phyloP scores from a whole-genome alignment of 371 early-diverging fungal genomes.

The Mucor sp. region DNA sequence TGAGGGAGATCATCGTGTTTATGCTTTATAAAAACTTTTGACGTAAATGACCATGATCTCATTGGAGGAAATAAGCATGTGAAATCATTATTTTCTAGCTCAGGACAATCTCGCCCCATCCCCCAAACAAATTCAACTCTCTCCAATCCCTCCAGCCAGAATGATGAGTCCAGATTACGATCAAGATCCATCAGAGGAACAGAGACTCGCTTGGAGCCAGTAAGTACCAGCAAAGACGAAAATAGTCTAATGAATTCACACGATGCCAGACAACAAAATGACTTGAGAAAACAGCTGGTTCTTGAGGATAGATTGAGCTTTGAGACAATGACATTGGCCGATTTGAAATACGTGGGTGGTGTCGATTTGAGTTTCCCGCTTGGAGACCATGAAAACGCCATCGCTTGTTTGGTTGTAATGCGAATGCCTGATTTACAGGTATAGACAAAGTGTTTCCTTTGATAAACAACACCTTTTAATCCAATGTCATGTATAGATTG shows the following conservation, averaged over 20 bases:
- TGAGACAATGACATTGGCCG: constrained; percentile 31
- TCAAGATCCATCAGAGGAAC: constrained; percentile 25
- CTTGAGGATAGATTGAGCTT: constrained; percentile 28
- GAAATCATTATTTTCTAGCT: not conserved
- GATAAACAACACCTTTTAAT: not conserved
- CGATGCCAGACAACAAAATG: constrained; percentile 4
- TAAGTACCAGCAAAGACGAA: not conserved
- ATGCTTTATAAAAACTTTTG: not conserved
- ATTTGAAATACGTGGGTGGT: constrained; percentile 73
- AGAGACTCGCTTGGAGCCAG: constrained; percentile 24
- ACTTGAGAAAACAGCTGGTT: constrained; percentile 19
- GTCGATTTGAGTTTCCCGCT: constrained; percentile 84
- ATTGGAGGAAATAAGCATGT: not conserved
- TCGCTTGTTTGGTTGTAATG: constrained; percentile 76
- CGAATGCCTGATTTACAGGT: constrained; percentile 62
- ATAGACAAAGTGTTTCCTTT: not conserved
- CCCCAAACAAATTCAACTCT: not conserved
- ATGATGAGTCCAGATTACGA: constrained; percentile 7
- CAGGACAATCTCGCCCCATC: not conserved
- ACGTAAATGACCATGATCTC: not conserved
- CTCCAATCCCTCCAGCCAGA: not conserved
- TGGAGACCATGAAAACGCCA: constrained; percentile 62
- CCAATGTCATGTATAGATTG: constrained; percentile 35
- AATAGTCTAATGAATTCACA: not conserved
- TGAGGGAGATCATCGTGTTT: not conserved